Evolutionary conservation across 75 land plant genomes (phyloP).

Genomic region (Chamaecyparis obtusa): DNA sequence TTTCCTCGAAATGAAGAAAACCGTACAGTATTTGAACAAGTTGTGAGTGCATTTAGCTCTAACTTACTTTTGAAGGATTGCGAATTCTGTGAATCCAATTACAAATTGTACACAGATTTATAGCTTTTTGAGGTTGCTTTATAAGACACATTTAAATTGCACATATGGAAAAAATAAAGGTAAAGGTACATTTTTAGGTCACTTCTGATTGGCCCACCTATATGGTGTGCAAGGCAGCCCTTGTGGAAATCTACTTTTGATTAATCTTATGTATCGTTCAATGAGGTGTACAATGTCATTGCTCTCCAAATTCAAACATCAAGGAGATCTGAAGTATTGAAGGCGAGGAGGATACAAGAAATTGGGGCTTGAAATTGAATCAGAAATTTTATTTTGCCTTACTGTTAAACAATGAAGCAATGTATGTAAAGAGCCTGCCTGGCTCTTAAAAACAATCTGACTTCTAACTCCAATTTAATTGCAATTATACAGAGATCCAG

Average conservation of each 20-base stretch:
- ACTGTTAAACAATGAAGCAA: too few species aligned
- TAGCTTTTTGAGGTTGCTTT: neutral
- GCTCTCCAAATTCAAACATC: too few species aligned
- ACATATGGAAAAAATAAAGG: neutral
- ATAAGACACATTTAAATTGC: neutral
- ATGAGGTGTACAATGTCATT: too few species aligned
- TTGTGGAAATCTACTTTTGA: neutral
- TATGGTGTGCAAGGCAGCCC: neutral
- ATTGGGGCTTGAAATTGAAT: neutral
- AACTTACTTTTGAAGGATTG: neutral
- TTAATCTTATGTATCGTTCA: too few species aligned
- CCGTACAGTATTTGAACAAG: constrained; percentile 82
- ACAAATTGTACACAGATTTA: neutral
- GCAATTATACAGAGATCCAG: too few species aligned
- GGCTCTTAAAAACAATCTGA: too few species aligned
- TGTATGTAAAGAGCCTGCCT: too few species aligned
- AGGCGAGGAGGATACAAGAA: neutral
- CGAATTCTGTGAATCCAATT: neutral
- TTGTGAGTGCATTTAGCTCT: constrained; percentile 34
- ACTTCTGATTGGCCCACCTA: neutral
- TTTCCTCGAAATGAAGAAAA: constrained; percentile 98
- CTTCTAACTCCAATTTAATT: too few species aligned
- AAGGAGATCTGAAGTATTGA: neutral
- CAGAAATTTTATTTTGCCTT: neutral
- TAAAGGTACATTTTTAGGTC: neutral